Evolutionary conservation across 2,329 filamentous ascomycete species (phyloP).

Genomic region (Ascochyta clinopodiicola): DNA sequence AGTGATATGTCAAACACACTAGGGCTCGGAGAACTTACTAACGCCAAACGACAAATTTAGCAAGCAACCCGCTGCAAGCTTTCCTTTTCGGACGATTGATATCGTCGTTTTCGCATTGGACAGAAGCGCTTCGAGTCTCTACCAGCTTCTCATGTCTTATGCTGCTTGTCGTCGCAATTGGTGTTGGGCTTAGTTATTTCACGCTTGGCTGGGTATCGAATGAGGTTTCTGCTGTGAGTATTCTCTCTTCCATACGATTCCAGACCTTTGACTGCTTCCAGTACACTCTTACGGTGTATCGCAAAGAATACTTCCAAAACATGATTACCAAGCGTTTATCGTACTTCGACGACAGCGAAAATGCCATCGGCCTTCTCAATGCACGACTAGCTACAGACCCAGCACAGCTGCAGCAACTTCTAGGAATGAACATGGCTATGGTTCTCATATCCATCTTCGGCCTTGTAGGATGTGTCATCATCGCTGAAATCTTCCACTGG

Average conservation of each 20-base stretch:
- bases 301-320: conserved; percentile 79
- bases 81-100: conserved; percentile 34
- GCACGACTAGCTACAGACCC: conserved; percentile 55
- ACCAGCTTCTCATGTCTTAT: conserved; percentile 54
- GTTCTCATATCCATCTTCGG: conserved; percentile 82
- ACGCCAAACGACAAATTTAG: conserved; percentile 9
- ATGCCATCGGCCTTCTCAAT: conserved; percentile 84
- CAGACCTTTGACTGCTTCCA: conserved; percentile 2
- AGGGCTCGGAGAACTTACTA: not conserved
- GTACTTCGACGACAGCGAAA: conserved; percentile 90
- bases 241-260: not conserved
- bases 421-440: conserved; percentile 64
- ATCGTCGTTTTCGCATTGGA: conserved; percentile 28
- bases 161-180: conserved; percentile 27
- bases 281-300: conserved; percentile 68
- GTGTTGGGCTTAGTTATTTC: conserved; percentile 32
- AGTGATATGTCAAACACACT: not conserved
- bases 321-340: conserved; percentile 89
- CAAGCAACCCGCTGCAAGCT: conserved; percentile 29
- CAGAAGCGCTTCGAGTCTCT: conserved; percentile 19
- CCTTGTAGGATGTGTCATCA: conserved; percentile 71
- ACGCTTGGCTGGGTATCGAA: conserved; percentile 35
- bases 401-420: conserved; percentile 34
- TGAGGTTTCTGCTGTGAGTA: conserved; percentile 28
- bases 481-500: conserved; percentile 79